Evolutionary conservation across 768 basidiomycete species (phyloP).

Genomic region (Mycena amicta): DNA sequence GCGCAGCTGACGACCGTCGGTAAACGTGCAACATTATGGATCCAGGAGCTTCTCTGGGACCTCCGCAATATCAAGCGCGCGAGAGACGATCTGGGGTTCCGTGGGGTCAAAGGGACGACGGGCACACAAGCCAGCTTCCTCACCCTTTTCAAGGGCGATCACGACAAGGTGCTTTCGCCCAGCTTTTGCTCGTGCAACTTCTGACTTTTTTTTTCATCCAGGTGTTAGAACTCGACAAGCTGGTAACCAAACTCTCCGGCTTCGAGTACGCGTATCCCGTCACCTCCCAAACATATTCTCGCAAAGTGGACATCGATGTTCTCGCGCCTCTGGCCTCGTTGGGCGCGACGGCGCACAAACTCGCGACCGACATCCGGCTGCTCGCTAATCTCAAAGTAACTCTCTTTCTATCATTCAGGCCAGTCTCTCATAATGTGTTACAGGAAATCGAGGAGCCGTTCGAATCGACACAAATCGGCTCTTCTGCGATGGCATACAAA

Average conservation of each 20-base stretch:
- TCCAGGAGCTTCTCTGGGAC: conserved; percentile 98
- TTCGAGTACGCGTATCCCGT: conserved; percentile 96
- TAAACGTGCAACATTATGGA: conserved; percentile 95
- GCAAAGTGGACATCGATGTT: conserved; percentile 96
- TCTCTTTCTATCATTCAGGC: neutral
- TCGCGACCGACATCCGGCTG: conserved; percentile 92
- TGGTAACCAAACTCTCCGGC: conserved; percentile 89
- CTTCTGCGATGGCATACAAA: conserved; percentile 98
- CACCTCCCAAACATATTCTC: conserved; percentile 97
- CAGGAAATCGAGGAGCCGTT: conserved; percentile 98
- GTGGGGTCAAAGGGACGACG: conserved; percentile 99
- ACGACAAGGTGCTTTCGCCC: conserved; percentile 66
- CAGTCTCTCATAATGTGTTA: neutral
- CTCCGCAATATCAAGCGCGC: conserved; percentile 89
- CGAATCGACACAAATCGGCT: conserved; percentile 97
- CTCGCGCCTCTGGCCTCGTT: conserved; percentile 86
- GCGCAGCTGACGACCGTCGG: conserved; percentile 98
- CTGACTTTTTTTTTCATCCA: conserved; percentile 25
- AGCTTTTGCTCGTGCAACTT: neutral
- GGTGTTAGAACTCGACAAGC: conserved; percentile 87
- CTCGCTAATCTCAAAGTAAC: conserved; percentile 88
- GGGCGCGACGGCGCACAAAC: conserved; percentile 96
- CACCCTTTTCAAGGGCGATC: conserved; percentile 91
- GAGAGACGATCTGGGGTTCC: conserved; percentile 90
- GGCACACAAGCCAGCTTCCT: conserved; percentile 98